Evolutionary conservation across 495 filamentous ascomycete species (phyloP), one percentile per base, ranked within the genome.

Genomic region (Stereocaulon alpinum): DNA sequence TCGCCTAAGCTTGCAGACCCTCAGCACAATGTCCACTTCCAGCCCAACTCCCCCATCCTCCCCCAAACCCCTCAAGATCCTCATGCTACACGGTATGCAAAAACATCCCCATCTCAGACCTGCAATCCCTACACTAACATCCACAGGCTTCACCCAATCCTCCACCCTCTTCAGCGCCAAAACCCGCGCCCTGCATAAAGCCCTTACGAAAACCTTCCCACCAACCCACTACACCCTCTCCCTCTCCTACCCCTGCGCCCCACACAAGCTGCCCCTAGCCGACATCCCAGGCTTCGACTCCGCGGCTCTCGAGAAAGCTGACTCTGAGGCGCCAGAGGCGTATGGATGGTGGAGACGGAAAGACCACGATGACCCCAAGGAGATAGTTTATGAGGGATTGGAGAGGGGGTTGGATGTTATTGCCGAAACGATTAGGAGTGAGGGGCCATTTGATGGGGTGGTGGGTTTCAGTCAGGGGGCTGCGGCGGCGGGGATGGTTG

Each of bases 261-360:
- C 82, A 0, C 63, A 84, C 68, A 78, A 74, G 4, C 78, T 95
- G 4, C 71, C 71, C 17, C 74, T 79, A 42, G 66, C 78, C 55
- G 89, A 96, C 65, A 84, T 94, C 58, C 89, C 89, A 0, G 84
- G 83, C 61, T 88, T 79, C 71, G 68, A 71, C 34, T 59, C 68
- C 32, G 24, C 40, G 11, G 10, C 43, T 22, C 47, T 63, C 65
- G 17, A 49, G 6, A 65, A 6, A 72, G 76, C 0, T 69, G 71
- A 5, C 70, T 77, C 18, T 67, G 63, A 57, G 29, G 56, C 42
- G 17, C 20, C 34, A 0, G 89, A 93, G 60, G 74, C 78, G 22
- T 95, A 82, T 76, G 87, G 78, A n/a, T 97, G 92, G 93, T 96
- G 83, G 80, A 77, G 83, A 42, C 80, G 83, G n/a, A 83, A 85